These are phyloP conservation scores for Sanghuangporus baumii DNA, from an alignment of 1,284 basidiomycete species.

Conservation along the genomic window DNA sequence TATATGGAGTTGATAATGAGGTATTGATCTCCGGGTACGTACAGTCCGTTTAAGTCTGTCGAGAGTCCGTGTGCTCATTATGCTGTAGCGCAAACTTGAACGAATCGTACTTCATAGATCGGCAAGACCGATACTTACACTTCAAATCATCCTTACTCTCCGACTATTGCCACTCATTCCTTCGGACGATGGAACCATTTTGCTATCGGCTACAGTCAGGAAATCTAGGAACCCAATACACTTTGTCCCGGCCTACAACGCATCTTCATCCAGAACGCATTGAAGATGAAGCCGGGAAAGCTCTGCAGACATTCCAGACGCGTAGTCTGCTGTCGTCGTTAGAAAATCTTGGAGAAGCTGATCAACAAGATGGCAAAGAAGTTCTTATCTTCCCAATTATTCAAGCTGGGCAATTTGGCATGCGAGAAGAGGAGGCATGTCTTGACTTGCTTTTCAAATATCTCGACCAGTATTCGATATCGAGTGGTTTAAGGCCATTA, in stretches of 20 bases:
- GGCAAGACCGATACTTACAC: slow-evolving; percentile 91
- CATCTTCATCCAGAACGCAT: slow-evolving; percentile 55
- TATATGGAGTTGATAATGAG: slow-evolving; percentile 91
- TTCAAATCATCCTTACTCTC: slow-evolving; percentile 59
- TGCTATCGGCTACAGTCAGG: slow-evolving; percentile 61
- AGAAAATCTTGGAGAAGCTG: slow-evolving; percentile 10
- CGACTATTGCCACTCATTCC: slow-evolving; percentile 80
- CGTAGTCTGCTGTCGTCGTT: slow-evolving; percentile 18
- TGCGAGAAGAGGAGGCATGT: slow-evolving; percentile 76
- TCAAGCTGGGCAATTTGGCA: slow-evolving; percentile 78
- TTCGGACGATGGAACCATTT: slow-evolving; percentile 65
- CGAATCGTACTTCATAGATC: slow-evolving; percentile 89
- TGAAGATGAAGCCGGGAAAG: slow-evolving; percentile 43
- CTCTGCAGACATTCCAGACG: slow-evolving; percentile 48
- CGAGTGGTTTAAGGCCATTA: slow-evolving; percentile 31
- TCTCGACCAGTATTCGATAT: slow-evolving; percentile 22
- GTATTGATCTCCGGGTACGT: slow-evolving; percentile 91
- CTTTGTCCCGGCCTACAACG: slow-evolving; percentile 51
- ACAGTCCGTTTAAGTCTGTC: slow-evolving; percentile 7
- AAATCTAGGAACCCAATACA: slow-evolving; percentile 23
- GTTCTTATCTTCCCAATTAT: slow-evolving; percentile 75
- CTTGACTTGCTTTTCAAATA: slow-evolving; percentile 55
- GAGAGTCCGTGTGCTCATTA: slow-evolving; percentile 1
- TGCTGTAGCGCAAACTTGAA: slow-evolving; percentile 85
- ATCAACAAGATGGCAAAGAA: slow-evolving; percentile 29